Evolutionary conservation across 129 eudicot genomes (phyloP).

Genomic region (Escallonia herrerae): DNA sequence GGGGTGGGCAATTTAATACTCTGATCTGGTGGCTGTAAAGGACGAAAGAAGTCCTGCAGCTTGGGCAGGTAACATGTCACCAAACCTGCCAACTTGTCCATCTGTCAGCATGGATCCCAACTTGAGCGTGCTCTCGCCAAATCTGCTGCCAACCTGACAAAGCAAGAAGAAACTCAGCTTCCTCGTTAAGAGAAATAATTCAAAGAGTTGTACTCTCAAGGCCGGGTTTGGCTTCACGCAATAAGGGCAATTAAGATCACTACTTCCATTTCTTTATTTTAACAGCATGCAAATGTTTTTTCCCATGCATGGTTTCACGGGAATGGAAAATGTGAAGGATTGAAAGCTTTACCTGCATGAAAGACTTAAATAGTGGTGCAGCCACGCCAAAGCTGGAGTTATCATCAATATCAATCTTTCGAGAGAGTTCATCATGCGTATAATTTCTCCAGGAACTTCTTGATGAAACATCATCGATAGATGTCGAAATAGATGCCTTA

Average conservation of each 20-base stretch:
- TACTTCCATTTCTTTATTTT: too few relatives aligned
- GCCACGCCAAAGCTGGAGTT: constrained; percentile 83
- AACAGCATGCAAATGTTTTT: too few relatives aligned
- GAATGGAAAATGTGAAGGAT: constrained; percentile 10
- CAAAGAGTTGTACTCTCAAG: too few relatives aligned
- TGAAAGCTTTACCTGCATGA: constrained; percentile 69
- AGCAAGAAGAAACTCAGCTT: constrained; percentile 7
- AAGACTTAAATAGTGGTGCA: constrained; percentile 80
- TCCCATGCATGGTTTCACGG: not conserved
- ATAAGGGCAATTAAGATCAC: not conserved
- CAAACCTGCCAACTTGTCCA: constrained; percentile 91
- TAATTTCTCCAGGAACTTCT: constrained; percentile 75
- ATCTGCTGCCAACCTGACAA: constrained; percentile 90
- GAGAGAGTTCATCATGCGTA: constrained; percentile 53
- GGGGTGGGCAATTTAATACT: constrained; percentile 17
- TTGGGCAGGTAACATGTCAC: constrained; percentile 95
- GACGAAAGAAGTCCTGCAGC: constrained; percentile 96
- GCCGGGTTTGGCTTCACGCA: too few relatives aligned
- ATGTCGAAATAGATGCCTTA: constrained; percentile 53
- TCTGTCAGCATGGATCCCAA: constrained; percentile 90
- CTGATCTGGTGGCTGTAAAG: constrained; percentile 68
- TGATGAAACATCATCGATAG: constrained; percentile 68
- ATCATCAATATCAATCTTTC: constrained; percentile 57
- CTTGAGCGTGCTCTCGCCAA: constrained; percentile 91
- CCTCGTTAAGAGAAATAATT: too few relatives aligned